Evolutionary conservation across 2,329 filamentous ascomycete genomes (phyloP), one percentile per base, ranked within the genome.

Genomic region (Dactylellina leptospora): DNA sequence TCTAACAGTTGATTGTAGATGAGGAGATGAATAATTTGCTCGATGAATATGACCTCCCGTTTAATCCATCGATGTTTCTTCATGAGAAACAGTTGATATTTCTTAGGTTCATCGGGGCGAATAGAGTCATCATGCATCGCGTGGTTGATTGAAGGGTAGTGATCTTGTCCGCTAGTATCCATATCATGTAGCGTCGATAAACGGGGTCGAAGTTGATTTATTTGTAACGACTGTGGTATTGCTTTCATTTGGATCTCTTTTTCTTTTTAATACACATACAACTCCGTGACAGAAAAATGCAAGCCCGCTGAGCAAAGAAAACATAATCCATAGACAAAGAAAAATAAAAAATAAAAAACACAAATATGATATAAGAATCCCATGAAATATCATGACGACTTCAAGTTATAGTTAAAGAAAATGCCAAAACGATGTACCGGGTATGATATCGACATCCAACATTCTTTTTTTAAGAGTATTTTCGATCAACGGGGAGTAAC

Each of bases 31-130:
- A 76, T 47, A 61, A 40, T 8, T 22, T 77, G 23, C 71, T 77
- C 1, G 74, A 77, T 16, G 45, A 73, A 27, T 77, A 77, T 59
- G 74, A 75, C 55, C 44, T 77, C 16, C 75, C 76, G 3, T 77
- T 76, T 42, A 62, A 74, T n/a, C 68, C 74, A 0, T 74, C 70
- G 1, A 75, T 77, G 75, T 77, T 77, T 45, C 20, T 77, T 48
- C 36, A 63, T 16, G 76, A 77, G 63, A 77, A 77, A 62, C 76
- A 76, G 44, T 73, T 76, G 56, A 36, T 77, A 3, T 77, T 75
- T 16, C 69, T 77, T 6, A 59, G 73, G 33, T 77, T 77, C 47
- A 62, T 77, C 40, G 76, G 76, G 0, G 75, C 75, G 11, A 77
- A 75, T 54, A 63, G 75, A 33, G 74, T 72, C 11, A 51, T 76